A percentile compares a stretch with the other conserved stretches of the same genome.
These are phyloP conservation scores for Colletotrichum lindemuthianum DNA, from an alignment of 2,329 filamentous ascomycete species.

Conservation along the genomic window DNA sequence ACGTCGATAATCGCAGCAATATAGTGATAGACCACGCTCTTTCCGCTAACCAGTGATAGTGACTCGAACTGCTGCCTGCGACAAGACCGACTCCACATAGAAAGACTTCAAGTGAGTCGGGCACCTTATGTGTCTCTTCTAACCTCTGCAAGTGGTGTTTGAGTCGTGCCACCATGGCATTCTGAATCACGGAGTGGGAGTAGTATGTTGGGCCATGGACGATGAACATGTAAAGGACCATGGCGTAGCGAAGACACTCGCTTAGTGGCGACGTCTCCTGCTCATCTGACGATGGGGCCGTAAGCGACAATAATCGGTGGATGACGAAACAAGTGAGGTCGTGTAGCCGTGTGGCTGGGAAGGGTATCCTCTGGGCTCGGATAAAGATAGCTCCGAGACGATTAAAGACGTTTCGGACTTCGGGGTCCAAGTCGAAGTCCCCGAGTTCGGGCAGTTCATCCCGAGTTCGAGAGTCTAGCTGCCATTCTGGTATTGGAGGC, in stretches of 20 bases:
- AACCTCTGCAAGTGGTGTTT: conserved; percentile 42
- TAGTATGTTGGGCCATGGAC: conserved; percentile 67
- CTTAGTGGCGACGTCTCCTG: conserved; percentile 42
- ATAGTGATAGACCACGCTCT: conserved; percentile 35
- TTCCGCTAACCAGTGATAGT: conserved; percentile 44
- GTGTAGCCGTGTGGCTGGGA: conserved; percentile 58
- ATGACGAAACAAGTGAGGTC: conserved; percentile 65
- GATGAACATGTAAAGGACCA: conserved; percentile 62
- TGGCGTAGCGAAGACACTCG: conserved; percentile 58
- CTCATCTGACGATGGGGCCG: conserved; percentile 11
- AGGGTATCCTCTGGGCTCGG: conserved; percentile 38
- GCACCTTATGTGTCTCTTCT: conserved; percentile 25
- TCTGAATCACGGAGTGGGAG: conserved; percentile 56
- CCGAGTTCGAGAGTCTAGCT: conserved; percentile 41
- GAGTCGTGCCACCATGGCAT: conserved; percentile 47
- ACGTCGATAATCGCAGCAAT: conserved; percentile 1
- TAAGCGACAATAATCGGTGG: conserved; percentile 55
- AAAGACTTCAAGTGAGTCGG: conserved; percentile 52
- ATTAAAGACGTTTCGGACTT: conserved; percentile 8
- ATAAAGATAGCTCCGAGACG: conserved; percentile 8
- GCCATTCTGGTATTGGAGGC: conserved; percentile 59
- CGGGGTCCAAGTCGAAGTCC: conserved; percentile 46
- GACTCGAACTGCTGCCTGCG: conserved; percentile 42
- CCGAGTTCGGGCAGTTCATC: conserved; percentile 34
- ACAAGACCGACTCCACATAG: conserved; percentile 52